These are phyloP conservation scores for Ambispora gerdemannii DNA, from an alignment of 192 early-diverging fungal genomes.

Conservation along the genomic window DNA sequence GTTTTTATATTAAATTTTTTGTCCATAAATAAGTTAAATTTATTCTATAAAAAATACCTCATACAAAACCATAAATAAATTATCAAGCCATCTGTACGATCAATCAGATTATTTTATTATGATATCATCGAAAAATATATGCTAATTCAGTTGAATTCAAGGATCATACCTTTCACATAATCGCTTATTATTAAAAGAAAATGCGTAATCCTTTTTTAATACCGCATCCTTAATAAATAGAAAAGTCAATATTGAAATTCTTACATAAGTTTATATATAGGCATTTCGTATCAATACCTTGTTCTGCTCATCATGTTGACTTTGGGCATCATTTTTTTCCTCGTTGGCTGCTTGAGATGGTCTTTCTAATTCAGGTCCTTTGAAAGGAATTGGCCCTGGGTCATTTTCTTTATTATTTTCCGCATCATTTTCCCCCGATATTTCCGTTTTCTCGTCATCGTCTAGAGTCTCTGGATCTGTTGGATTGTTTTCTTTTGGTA, in stretches of 20 bases:
- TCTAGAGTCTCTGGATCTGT: constrained; percentile 37
- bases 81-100: constrained; percentile 92
- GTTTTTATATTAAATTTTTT: too few species aligned
- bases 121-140: background rate
- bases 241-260: constrained; percentile 14
- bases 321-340: constrained; percentile 20
- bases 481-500: constrained; percentile 33
- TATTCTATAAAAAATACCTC: constrained; percentile 58
- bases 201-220: constrained; percentile 45
- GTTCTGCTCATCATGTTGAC: constrained; percentile 38
- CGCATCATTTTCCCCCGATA: constrained; percentile 42
- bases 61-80: constrained; percentile 98
- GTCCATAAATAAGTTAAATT: too few species aligned
- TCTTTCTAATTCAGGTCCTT: constrained; percentile 38
- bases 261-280: background rate
- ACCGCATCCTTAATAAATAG: constrained; percentile 12
- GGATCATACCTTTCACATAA: constrained; percentile 70
- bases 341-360: constrained; percentile 42
- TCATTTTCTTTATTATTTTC: constrained; percentile 36
- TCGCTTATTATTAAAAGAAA: constrained; percentile 89
- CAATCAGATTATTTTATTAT: background rate
- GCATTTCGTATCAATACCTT: constrained; percentile 11
- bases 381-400: constrained; percentile 23
- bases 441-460: too few species aligned
- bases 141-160: background rate